Conservation (phyloP, 2,329 filamentous ascomycete genomes). For the Talaromyces sp. region DNA sequence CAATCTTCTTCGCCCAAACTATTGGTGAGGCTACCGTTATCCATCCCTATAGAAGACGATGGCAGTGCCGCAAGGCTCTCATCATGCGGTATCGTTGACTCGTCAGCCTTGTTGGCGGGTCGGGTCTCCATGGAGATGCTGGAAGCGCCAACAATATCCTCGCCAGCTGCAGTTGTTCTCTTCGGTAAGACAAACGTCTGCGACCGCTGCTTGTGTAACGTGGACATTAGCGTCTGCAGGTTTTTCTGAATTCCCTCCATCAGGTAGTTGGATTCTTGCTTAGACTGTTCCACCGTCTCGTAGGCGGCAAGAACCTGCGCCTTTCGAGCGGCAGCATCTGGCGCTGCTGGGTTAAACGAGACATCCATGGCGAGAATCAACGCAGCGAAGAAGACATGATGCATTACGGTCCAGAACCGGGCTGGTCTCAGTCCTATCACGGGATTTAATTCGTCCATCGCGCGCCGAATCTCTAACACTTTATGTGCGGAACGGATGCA, state of each 20-base stretch:
- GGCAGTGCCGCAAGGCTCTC: conserved; percentile 1
- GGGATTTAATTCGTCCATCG: conserved; percentile 19
- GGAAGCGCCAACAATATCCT: background rate
- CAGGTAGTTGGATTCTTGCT: conserved; percentile 17
- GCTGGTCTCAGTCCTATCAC: conserved; percentile 18
- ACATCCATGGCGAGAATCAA: conserved; percentile 28
- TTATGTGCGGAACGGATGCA: conserved; percentile 23
- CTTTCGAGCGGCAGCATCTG: conserved; percentile 17
- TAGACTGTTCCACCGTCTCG: conserved; percentile 17
- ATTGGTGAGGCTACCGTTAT: conserved; percentile 2
- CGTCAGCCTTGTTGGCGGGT: background rate
- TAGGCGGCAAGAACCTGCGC: conserved; percentile 19
- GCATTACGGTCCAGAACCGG: conserved; percentile 24
- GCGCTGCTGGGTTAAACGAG: conserved; percentile 21
- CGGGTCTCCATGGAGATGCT: background rate
- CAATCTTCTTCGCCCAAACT: conserved; percentile 13
- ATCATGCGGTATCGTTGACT: background rate
- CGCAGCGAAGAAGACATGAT: conserved; percentile 28
- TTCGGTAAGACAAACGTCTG: background rate
- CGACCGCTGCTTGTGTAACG: conserved; percentile 14
- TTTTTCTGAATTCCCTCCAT: conserved; percentile 21
- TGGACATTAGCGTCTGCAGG: conserved; percentile 20
- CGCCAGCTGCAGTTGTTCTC: background rate
- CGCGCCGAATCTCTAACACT: conserved; percentile 19
- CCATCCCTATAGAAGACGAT: background rate